Base-by-base conservation (phyloP, 129 eudicot species). In the Centrapalus pauciflorus region DNA sequence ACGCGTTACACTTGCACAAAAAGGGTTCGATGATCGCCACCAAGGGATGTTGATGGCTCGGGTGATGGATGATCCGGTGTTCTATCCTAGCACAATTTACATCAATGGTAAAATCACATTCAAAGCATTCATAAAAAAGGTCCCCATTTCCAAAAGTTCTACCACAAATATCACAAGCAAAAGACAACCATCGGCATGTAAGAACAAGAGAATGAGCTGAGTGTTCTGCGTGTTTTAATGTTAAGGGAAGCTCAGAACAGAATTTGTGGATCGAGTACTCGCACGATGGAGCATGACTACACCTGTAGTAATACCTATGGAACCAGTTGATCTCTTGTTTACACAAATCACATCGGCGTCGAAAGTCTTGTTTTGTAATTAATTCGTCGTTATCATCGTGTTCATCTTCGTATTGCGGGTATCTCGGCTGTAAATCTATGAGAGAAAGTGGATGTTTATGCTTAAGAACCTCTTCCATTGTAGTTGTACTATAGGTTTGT, bases 1-100 rank as follows among this genome's bases (percentile, higher is more conserved):
- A 71, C 23, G 82, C 82, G 29, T 59, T 64, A 48, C 82, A 77
- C 0, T 8, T 0, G 7, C 51, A 45, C 21, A 19, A 14, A 43
- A 45, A 16, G n/a, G 5, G 2, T n/a, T n/a, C n/a, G n/a, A n/a
- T n/a, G n/a, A 38, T 4, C 10, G 23, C 2, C 6, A 40, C 24
- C 24, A 29, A 32, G 24, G 72, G 56, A 3, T 65, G 70, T 9
- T 45, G 14, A 13, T 65, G 70, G 30, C 58, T 17, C 0, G 70
- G 70, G 28, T 65, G 59, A 46, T 46, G 12, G 7, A 11, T 16
- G 0, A 49, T 24, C 33, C 30, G 14, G 30, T 40, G 1, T 29
- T 2, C 23, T 65, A 16, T 16, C 28, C 12, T 20, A 45, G 7
- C 52, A 61, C 77, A 61, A 4, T 24, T 5, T 34, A 60, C 5